phyloP scores from a whole-genome alignment of 192 early-diverging fungal genomes.

The Podila horticola region DNA sequence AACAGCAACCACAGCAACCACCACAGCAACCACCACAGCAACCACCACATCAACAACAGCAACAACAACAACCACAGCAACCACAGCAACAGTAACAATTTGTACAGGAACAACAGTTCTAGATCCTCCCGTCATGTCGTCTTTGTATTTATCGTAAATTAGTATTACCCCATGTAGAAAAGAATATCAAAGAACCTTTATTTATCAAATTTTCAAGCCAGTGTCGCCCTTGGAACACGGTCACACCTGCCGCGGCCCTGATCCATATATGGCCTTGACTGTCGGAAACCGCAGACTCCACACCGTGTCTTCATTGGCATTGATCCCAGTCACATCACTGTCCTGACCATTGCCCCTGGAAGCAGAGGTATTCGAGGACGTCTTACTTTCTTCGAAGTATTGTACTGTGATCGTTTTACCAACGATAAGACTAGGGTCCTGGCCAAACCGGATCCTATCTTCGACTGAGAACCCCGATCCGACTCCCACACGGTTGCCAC shows the following conservation, averaged over 20 bases:
- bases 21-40: background rate
- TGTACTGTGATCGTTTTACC: constrained; percentile 63
- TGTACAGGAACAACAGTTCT: background rate
- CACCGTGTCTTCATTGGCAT: background rate
- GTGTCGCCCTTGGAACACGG: too few relatives aligned
- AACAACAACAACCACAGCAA: constrained; percentile 5
- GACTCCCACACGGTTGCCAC: constrained; percentile 59
- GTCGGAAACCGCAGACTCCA: constrained; percentile 63
- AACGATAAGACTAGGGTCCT: constrained; percentile 56
- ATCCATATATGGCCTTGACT: constrained; percentile 62
- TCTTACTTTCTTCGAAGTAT: constrained; percentile 60
- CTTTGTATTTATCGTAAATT: too few relatives aligned
- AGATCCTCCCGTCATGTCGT: too few relatives aligned
- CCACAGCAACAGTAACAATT: constrained; percentile 4
- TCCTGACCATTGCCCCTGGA: background rate
- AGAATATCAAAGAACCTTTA: too few relatives aligned
- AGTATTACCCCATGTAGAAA: too few relatives aligned
- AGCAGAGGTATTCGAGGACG: background rate
- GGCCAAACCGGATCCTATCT: constrained; percentile 55
- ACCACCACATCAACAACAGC: constrained; percentile 3
- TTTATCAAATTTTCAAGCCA: too few relatives aligned
- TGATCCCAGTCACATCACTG: background rate
- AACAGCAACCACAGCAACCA: background rate
- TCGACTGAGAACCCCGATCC: constrained; percentile 62
- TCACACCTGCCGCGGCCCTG: constrained; percentile 34